Evolutionary conservation across 805 yeast species (phyloP).

Genomic region (Starmerella stellata): DNA sequence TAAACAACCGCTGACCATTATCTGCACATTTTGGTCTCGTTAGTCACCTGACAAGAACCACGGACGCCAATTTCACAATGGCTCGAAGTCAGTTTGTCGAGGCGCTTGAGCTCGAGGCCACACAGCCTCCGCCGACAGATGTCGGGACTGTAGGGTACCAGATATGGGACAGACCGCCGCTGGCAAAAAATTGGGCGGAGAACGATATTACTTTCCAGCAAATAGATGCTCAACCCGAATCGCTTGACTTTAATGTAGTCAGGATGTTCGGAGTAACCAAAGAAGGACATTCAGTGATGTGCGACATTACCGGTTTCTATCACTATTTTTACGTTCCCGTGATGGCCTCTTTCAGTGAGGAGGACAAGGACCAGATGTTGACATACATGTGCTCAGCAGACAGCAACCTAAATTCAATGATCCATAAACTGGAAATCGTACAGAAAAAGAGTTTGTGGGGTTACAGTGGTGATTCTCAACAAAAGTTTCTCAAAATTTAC

Average conservation of each 20-base stretch:
- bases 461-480: slow-evolving; percentile 54
- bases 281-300: slow-evolving; percentile 72
- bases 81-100: slow-evolving; percentile 6
- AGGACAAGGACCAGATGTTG: slow-evolving; percentile 22
- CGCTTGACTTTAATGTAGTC: slow-evolving; percentile 31
- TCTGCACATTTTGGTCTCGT: no score
- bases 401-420: neutral
- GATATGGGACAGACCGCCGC: slow-evolving; percentile 39
- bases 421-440: slow-evolving; percentile 34
- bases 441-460: slow-evolving; percentile 89
- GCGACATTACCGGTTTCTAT: slow-evolving; percentile 72
- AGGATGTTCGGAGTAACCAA: slow-evolving; percentile 84
- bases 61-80: neutral
- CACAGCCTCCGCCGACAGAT: slow-evolving; percentile 1
- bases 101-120: slow-evolving; percentile 1
- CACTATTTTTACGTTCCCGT: slow-evolving; percentile 89
- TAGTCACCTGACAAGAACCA: no score
- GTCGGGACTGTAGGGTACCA: slow-evolving; percentile 20
- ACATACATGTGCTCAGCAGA: slow-evolving; percentile 1
- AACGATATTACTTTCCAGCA: slow-evolving; percentile 37
- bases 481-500: slow-evolving; percentile 61
- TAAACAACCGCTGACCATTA: no score
- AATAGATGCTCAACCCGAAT: slow-evolving; percentile 78
- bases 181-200: slow-evolving; percentile 31
- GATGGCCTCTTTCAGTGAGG: slow-evolving; percentile 53